Percentiles rank a stretch among this genome's conserved stretches.
phyloP scores from a whole-genome alignment of 2,329 filamentous ascomycete species.

The Aspergillus japonicus region DNA sequence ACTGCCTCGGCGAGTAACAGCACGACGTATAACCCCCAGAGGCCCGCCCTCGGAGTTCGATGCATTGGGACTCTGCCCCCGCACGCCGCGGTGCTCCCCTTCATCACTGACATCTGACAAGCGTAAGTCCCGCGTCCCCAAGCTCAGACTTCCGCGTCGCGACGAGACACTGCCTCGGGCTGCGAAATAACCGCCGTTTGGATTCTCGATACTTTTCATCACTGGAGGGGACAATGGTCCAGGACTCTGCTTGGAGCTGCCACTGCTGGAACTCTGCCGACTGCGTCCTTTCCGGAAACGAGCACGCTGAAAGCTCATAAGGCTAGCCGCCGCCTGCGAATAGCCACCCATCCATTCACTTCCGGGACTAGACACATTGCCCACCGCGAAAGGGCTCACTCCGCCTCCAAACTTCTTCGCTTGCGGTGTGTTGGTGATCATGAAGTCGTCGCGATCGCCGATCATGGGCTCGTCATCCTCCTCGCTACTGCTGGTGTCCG shows the following conservation, averaged over 20 bases:
- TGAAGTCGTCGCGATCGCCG: slow-evolving; percentile 71
- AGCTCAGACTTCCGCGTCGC: slow-evolving; percentile 82
- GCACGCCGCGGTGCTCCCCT: slow-evolving; percentile 55
- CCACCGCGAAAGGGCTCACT: slow-evolving; percentile 48
- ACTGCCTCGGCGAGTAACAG: slow-evolving; percentile 84
- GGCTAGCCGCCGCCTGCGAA: slow-evolving; percentile 70
- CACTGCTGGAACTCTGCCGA: slow-evolving; percentile 67
- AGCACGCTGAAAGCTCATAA: slow-evolving; percentile 73
- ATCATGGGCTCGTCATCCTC: slow-evolving; percentile 62
- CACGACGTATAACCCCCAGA: slow-evolving; percentile 74
- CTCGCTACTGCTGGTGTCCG: slow-evolving; percentile 72
- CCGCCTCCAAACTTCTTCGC: slow-evolving; percentile 57
- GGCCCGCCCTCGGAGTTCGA: slow-evolving; percentile 54
- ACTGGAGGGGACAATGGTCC: slow-evolving; percentile 77
- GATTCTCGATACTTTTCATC: slow-evolving; percentile 54
- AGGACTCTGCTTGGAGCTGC: slow-evolving; percentile 65
- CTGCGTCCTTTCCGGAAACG: slow-evolving; percentile 59
- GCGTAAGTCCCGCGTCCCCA: slow-evolving; percentile 84
- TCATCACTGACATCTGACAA: slow-evolving; percentile 78
- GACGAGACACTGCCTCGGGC: slow-evolving; percentile 52
- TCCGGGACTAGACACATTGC: slow-evolving; percentile 51
- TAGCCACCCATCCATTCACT: slow-evolving; percentile 62
- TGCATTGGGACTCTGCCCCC: slow-evolving; percentile 36
- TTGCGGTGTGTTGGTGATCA: slow-evolving; percentile 71
- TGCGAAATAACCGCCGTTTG: slow-evolving; percentile 55